These are phyloP conservation scores for Tolypocladium album DNA, from an alignment of 2,329 filamentous ascomycete species.

Conservation along the genomic window DNA sequence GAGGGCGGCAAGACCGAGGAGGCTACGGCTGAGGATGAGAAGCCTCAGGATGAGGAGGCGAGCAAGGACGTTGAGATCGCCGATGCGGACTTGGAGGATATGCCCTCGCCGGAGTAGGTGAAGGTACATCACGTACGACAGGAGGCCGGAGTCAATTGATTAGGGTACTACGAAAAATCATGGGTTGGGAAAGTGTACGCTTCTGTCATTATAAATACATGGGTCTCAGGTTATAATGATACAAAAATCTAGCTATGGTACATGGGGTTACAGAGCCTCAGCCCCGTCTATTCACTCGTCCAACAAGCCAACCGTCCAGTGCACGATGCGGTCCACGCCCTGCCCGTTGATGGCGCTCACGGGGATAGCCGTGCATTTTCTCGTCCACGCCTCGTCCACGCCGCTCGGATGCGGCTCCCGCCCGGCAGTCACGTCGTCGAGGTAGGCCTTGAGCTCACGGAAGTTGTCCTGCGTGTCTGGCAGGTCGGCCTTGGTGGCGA, in stretches of 20 bases:
- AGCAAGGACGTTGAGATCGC: constrained; percentile 12
- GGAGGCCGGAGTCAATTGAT: not conserved
- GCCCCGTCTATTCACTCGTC: constrained; percentile 27
- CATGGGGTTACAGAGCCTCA: constrained; percentile 3
- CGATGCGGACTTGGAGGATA: constrained; percentile 23
- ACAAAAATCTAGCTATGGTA: constrained; percentile 7
- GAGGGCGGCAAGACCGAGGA: constrained; percentile 13
- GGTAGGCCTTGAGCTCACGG: constrained; percentile 54
- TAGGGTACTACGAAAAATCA: not conserved
- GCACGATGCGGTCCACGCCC: constrained; percentile 65
- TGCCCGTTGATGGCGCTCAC: constrained; percentile 84
- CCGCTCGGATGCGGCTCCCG: constrained; percentile 62
- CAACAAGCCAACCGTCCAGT: constrained; percentile 61
- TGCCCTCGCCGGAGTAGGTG: constrained; percentile 22
- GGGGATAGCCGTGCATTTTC: constrained; percentile 62
- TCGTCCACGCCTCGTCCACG: constrained; percentile 43
- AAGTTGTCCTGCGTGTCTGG: constrained; percentile 73
- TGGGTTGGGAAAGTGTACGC: not conserved
- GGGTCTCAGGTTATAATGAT: not conserved
- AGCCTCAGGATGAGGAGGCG: constrained; percentile 23
- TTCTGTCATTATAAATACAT: not conserved
- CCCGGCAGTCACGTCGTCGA: constrained; percentile 54
- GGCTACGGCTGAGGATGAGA: constrained; percentile 11
- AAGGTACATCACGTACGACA: constrained; percentile 1
- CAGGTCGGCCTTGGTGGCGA: constrained; percentile 87